Base-by-base conservation (phyloP, 805 yeast species). In the Blastobotrys robertii region DNA sequence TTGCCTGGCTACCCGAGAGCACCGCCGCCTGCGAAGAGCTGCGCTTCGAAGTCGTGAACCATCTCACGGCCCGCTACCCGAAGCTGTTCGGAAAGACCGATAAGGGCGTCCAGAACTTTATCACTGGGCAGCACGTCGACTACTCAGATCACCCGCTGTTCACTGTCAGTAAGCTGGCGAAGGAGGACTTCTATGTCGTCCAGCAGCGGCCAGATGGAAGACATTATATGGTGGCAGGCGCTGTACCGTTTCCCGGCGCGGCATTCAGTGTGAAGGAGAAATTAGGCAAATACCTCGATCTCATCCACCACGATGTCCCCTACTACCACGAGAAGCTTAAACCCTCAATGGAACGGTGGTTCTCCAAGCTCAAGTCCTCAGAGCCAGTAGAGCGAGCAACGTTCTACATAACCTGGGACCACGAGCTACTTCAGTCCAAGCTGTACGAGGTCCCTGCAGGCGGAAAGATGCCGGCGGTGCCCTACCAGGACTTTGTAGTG, bases 211-310 rank as follows among this genome's bases (percentile, higher is more conserved):
- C 65, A 0, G 73, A 76, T 50, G 83, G 76, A 2, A 52, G 56
- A 36, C 86, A 81, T 58, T 77, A 81, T 57, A 63, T 81, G 42
- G 72, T 70, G 31, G 88, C 84, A 1, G 86, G 83, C 3, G 85
- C 81, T 1, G 87, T 81, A 32, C 85, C 86, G 4, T 80, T 81
- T 58, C 86, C 87, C 3, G 88, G 88, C 38, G 87, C 87, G 3
- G 74, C 80, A 1, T 81, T 81, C 60, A 81, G 80, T 43, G 74
- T 81, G 43, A 58, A 67, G 50, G 55, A 69, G 44, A 81, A 80
- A 50, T 51, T 81, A 38, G 87, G 87, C 14, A 71, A 68, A 52
- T 72, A 70, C 42, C 59, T 81, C 38, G 85, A 81, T 58, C 65
- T 68, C 9, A 81, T 81, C 47, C 87, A 81, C 52, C 69, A 69